These are phyloP conservation scores for Xerophyta viscosa DNA, from an alignment of 106 monocot genomes.

Conservation along the genomic window DNA sequence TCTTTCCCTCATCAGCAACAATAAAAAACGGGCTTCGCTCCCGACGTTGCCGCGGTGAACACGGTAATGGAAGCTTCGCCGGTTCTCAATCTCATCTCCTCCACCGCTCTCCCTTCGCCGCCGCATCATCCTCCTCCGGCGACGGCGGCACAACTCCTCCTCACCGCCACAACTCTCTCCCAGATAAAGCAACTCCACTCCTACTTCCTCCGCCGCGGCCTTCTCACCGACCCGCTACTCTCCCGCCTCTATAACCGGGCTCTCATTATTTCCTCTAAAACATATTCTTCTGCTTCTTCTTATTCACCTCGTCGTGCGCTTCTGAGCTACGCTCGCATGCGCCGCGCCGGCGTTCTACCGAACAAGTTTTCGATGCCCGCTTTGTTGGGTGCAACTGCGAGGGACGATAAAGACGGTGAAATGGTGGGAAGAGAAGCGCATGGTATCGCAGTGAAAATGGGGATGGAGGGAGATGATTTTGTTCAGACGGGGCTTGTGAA, in stretches of 20 bases:
- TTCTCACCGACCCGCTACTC: slow-evolving; percentile 23
- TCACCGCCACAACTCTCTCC: slow-evolving; percentile 23
- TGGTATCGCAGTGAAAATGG: slow-evolving; percentile 47
- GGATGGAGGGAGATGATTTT: slow-evolving; percentile 49
- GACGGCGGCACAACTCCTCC: too few species aligned
- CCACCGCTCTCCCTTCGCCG: too few species aligned
- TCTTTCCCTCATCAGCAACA: too few species aligned
- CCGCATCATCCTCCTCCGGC: too few species aligned
- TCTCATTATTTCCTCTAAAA: slow-evolving; percentile 27
- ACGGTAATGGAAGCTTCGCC: too few species aligned
- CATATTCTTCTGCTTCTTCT: too few species aligned
- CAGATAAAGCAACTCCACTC: slow-evolving; percentile 56
- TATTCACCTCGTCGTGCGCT: slow-evolving; percentile 23
- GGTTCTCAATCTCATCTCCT: too few species aligned
- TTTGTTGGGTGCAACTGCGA: slow-evolving; percentile 33
- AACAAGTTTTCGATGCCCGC: slow-evolving; percentile 51
- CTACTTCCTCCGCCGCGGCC: slow-evolving; percentile 22
- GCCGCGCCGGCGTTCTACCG: slow-evolving; percentile 14
- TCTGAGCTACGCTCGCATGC: slow-evolving; percentile 31
- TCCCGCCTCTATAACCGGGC: slow-evolving; percentile 35
- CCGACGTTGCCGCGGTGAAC: too few species aligned
- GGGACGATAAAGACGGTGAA: slow-evolving; percentile 6
- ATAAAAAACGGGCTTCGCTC: too few species aligned
- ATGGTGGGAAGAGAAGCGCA: slow-evolving; percentile 30
- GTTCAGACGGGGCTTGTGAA: slow-evolving; percentile 60